Base-by-base conservation (phyloP, 768 basidiomycete genomes). In the Boletus eberwhitei region DNA sequence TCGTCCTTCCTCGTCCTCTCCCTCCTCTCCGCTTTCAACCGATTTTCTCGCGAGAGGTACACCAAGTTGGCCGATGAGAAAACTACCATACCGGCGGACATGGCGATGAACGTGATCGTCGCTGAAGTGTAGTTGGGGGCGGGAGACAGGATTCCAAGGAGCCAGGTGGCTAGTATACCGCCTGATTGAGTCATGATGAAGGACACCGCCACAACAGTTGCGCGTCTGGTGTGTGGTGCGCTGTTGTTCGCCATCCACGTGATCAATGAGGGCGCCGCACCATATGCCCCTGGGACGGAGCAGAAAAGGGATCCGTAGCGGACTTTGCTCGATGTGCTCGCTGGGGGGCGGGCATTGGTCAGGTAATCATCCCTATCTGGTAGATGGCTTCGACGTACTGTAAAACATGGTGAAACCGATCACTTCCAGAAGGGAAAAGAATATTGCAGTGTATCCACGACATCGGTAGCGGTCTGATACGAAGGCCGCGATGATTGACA, bases 211-310 rank as follows among this genome's bases (percentile, higher is more conserved):
- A 86, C 75, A 24, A 78, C 73, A 1, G 84, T 84, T 2, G 84
- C 85, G 7, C 85, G 78, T 32, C 82, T 73, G 22, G 73, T 68
- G 56, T 83, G 77, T 0, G 85, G 85, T 5, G 79, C 72, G 5
- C 80, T 74, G 66, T 86, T 87, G 68, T 86, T 86, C 16, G 83
- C 76, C 47, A 75, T 69, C 85, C 85, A 87, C 0, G 84, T 77
- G 2, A 74, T 76, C n/a, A 82, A 63, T 0, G 82, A 72, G 0
- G 85, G 83, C 2, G 78, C 80, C 1, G 74, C 64, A 36, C 75
- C 68, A 64, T 83, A 85, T 0, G 75, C 71, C 6, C 85, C 83
- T 0, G 77, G 63, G 21, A 84, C 72, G 5, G 76, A 76, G 48
- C 86, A 71, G 74, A 85, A 85, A 2, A 87, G 73, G 11, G 80